These are phyloP conservation scores for Penicillium sp. DNA, from an alignment of 2,329 filamentous ascomycete species.

Conservation along the genomic window DNA sequence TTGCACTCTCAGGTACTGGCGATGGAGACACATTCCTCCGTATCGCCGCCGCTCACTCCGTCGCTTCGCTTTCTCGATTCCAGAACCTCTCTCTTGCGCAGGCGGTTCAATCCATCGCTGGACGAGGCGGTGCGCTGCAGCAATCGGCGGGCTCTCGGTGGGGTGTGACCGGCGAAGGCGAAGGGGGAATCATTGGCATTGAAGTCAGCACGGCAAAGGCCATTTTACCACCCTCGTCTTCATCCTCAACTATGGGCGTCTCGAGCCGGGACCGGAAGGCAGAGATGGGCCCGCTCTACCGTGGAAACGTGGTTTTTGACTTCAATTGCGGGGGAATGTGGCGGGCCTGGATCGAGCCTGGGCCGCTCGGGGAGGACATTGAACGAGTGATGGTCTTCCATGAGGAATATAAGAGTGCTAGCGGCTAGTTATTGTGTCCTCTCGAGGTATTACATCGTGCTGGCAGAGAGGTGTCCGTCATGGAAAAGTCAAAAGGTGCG, in stretches of 20 bases:
- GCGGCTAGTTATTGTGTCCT: too few relatives aligned
- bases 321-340: slow-evolving; percentile 89
- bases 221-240: too few relatives aligned
- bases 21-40: slow-evolving; percentile 86
- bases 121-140: slow-evolving; percentile 66
- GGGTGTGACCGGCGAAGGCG: slow-evolving; percentile 68
- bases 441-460: too few relatives aligned
- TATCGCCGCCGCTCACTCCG: slow-evolving; percentile 62
- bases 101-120: slow-evolving; percentile 61
- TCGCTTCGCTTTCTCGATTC: slow-evolving; percentile 65
- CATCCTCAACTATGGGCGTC: too few relatives aligned
- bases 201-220: slow-evolving; percentile 34
- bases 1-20: slow-evolving; percentile 70
- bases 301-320: slow-evolving; percentile 60
- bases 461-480: too few relatives aligned
- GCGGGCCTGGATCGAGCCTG: slow-evolving; percentile 59
- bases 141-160: slow-evolving; percentile 68
- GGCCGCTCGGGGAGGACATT: slow-evolving; percentile 24
- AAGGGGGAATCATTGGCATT: slow-evolving; percentile 77
- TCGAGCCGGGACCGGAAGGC: slow-evolving; percentile 16
- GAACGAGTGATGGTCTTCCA: slow-evolving; percentile 42
- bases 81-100: slow-evolving; percentile 44
- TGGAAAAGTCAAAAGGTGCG: too few relatives aligned
- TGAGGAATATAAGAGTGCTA: slow-evolving; percentile 29
- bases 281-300: slow-evolving; percentile 11